Percentiles rank a stretch among this genome's conserved stretches.
Conservation (phyloP, 139 green algal genomes). For the Chlorella sp. region DNA sequence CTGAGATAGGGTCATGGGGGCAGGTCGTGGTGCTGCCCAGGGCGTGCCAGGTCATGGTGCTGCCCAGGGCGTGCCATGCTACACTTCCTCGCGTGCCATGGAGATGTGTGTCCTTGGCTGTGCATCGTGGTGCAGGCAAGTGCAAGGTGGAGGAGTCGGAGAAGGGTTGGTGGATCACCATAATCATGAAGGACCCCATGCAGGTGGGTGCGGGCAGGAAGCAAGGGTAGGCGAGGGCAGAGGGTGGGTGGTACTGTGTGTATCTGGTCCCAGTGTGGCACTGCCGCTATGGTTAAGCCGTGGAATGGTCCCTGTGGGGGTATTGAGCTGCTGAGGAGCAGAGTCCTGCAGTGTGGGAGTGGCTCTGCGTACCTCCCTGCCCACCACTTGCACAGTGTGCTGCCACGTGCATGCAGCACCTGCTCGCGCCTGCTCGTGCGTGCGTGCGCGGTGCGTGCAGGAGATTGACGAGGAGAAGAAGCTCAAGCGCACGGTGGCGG, state of each 20-base stretch:
- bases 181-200: conserved; percentile 37
- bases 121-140: conserved; percentile 53
- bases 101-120: neutral
- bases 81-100: too few relatives aligned
- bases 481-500: conserved; percentile 2
- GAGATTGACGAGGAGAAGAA: conserved; percentile 31
- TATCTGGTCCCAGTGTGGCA: too few relatives aligned
- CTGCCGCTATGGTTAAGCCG: neutral
- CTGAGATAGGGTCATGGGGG: too few relatives aligned
- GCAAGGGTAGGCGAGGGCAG: too few relatives aligned
- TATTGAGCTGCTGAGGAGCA: neutral
- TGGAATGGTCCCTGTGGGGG: neutral
- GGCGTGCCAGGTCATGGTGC: neutral
- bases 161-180: conserved; percentile 91
- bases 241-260: too few relatives aligned
- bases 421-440: neutral
- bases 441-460: conserved; percentile 6
- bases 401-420: too few relatives aligned
- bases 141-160: conserved; percentile 93
- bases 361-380: neutral
- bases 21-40: too few relatives aligned
- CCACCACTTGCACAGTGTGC: too few relatives aligned
- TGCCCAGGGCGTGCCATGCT: too few relatives aligned
- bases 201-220: neutral
- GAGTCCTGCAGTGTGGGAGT: too few relatives aligned